Evolutionary conservation across 2,329 filamentous ascomycete genomes (phyloP), one percentile per base, ranked within the genome.

Genomic region (Capronia americana): DNA sequence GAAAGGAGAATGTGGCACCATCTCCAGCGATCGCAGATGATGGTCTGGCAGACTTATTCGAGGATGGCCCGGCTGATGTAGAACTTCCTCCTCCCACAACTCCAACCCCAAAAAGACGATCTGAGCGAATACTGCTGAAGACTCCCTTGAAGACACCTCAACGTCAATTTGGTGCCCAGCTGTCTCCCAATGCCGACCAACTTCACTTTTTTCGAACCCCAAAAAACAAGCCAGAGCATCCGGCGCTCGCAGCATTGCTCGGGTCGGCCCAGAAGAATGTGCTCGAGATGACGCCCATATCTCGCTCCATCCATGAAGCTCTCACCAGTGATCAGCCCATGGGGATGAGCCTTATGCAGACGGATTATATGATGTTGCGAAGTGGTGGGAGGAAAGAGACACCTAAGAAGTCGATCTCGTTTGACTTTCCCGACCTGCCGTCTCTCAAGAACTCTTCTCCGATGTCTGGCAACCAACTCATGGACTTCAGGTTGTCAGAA

Each of bases 11-110:
- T 69, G 77, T 77, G 57, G 81, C 79, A 12, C 81, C 83, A 5
- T 73, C 75, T 10, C 66, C 76, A n/a, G 44, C 34, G 4, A 50
- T 66, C 17, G 30, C 66, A 23, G 76, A 79, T 44, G 85, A 88
- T 67, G 84, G 85, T 41, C 76, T 91, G 5, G 85, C 87, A 48
- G 82, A 85, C 57, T 83, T 95, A 4, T 93, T 95, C 72, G 88
- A 89, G 64, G 84, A 89, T 81, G 73, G 85, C 78, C 68, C 80
- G 2, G 67, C 63, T 61, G 76, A 73, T 63, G 77, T 69, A 46
- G 77, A 71, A 74, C 77, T 73, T 75, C 79, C 72, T 72, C 26
- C 53, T 23, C 74, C 74, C 70, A 76, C 70, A 75, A 70, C 70
- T 75, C 73, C 72, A 2, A 71, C 71, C 48, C 71, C 68, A 14